These are phyloP conservation scores for Podaxis sp. DNA, from an alignment of 768 basidiomycete species.

Conservation along the genomic window DNA sequence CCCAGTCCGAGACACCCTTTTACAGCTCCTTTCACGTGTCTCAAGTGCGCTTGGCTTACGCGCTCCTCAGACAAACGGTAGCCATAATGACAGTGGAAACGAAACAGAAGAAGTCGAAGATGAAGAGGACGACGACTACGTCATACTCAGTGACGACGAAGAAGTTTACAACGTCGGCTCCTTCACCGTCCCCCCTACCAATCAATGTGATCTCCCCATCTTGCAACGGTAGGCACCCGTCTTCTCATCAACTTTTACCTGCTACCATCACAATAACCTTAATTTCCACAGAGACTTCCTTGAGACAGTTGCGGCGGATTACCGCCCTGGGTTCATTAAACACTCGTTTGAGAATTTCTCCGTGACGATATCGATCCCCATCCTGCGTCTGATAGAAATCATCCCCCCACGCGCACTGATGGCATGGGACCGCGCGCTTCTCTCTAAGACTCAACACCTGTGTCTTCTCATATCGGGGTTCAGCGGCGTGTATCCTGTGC, in stretches of 20 bases:
- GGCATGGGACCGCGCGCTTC: slow-evolving; percentile 71
- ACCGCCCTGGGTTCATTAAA: slow-evolving; percentile 59
- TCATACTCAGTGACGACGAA: slow-evolving; percentile 27
- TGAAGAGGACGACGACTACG: slow-evolving; percentile 36
- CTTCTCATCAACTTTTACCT: not conserved
- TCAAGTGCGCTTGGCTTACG: slow-evolving; percentile 23
- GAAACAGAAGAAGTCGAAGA: slow-evolving; percentile 37
- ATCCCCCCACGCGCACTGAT: slow-evolving; percentile 67
- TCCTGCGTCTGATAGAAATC: slow-evolving; percentile 46
- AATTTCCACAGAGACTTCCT: slow-evolving; percentile 50
- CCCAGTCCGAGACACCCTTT: slow-evolving; percentile 45
- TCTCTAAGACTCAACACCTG: slow-evolving; percentile 56
- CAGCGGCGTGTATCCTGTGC: slow-evolving; percentile 51
- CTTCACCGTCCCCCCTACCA: slow-evolving; percentile 18
- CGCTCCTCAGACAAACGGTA: slow-evolving; percentile 21
- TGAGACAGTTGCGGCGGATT: slow-evolving; percentile 55
- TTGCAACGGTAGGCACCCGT: slow-evolving; percentile 31
- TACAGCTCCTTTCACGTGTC: slow-evolving; percentile 39
- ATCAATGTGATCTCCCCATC: slow-evolving; percentile 23
- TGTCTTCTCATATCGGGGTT: slow-evolving; percentile 65
- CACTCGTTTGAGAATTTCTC: slow-evolving; percentile 46
- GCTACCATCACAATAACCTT: slow-evolving; percentile 3
- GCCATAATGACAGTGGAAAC: slow-evolving; percentile 24
- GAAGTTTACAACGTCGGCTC: slow-evolving; percentile 39
- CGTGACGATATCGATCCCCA: slow-evolving; percentile 57